phyloP scores from a whole-genome alignment of 192 early-diverging fungal species.

The Umbelopsis vinacea region DNA sequence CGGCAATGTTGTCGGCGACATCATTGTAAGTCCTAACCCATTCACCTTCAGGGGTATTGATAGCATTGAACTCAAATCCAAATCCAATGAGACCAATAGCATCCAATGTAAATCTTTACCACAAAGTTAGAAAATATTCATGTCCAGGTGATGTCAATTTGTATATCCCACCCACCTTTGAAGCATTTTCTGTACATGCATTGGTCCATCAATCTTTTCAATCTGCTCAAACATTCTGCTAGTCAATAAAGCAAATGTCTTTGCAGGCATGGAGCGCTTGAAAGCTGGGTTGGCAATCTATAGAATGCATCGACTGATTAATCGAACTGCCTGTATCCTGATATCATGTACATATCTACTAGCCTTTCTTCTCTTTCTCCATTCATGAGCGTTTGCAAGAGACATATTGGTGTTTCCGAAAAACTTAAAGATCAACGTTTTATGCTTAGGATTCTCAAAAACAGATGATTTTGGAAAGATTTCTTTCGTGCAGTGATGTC shows the following conservation, averaged over 20 bases:
- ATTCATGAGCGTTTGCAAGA: slow-evolving; percentile 15
- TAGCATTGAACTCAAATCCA: slow-evolving; percentile 42
- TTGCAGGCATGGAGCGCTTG: slow-evolving; percentile 33
- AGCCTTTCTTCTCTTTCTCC: slow-evolving; percentile 22
- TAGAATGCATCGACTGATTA: too few species aligned
- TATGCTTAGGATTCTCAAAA: neutral
- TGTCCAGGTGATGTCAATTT: neutral
- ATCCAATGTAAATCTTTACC: slow-evolving; percentile 49
- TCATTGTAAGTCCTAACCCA: slow-evolving; percentile 27
- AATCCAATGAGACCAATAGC: slow-evolving; percentile 57
- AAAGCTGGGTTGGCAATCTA: slow-evolving; percentile 38
- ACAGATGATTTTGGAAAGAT: neutral
- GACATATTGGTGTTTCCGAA: slow-evolving; percentile 30
- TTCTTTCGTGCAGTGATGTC: neutral
- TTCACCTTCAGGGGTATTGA: slow-evolving; percentile 10
- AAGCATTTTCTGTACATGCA: slow-evolving; percentile 27
- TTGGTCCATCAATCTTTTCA: neutral
- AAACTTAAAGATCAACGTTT: neutral
- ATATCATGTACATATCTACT: too few species aligned
- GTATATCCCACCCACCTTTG: slow-evolving; percentile 7
- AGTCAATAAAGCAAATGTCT: slow-evolving; percentile 27
- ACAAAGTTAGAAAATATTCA: neutral
- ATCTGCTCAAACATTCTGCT: slow-evolving; percentile 26
- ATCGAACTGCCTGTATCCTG: too few species aligned
- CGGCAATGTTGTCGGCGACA: slow-evolving; percentile 26